Base-by-base conservation (phyloP, 768 basidiomycete species). In the Boletus bicolor region DNA sequence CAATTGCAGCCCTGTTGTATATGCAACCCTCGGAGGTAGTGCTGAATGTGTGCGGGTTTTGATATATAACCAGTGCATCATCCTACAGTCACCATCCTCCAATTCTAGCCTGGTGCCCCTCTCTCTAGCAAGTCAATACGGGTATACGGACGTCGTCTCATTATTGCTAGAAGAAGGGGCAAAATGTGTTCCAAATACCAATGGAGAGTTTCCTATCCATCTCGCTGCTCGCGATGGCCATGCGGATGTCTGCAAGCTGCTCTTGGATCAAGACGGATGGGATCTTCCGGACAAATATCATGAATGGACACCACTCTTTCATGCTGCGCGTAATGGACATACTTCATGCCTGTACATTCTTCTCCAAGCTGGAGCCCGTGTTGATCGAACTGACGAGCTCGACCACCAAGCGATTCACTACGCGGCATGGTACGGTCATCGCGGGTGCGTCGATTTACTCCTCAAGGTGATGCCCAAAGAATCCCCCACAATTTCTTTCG, bases 131-230 rank as follows among this genome's bases (percentile, higher is more conserved):
- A 91, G 92, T 62, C 91, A 93, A 66, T 82, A 86, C 44, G 97
- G 97, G 2, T 89, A 96, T 68, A 78, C 89, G 28, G 84, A 91
- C 37, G 88, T 97, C 36, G 91, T 89, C 7, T 71, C 83, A 1
- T 72, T 98, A 8, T 76, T 99, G 3, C 77, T 98, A 14, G 74
- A 85, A 60, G 80, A 85, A 51, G 92, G 91, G 14, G 93, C 91
- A 5, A 79, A 80, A 46, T 87, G 89, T 58, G 60, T 90, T 17
- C 83, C 95, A 1, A 97, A 98, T 65, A 91, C 84, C 53, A 97
- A 93, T 58, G 97, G 97, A n/a, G 89, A 97, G 70, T 98, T 91
- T 67, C 94, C 97, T 0, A 91, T 96, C 63, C 97, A 99, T 73
- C 82, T 98, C 24, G 96, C 97, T 24, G 94, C 95, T 8, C 83